These are phyloP conservation scores for Dryas octopetala DNA, from an alignment of 306 rosid genomes.

Conservation along the genomic window DNA sequence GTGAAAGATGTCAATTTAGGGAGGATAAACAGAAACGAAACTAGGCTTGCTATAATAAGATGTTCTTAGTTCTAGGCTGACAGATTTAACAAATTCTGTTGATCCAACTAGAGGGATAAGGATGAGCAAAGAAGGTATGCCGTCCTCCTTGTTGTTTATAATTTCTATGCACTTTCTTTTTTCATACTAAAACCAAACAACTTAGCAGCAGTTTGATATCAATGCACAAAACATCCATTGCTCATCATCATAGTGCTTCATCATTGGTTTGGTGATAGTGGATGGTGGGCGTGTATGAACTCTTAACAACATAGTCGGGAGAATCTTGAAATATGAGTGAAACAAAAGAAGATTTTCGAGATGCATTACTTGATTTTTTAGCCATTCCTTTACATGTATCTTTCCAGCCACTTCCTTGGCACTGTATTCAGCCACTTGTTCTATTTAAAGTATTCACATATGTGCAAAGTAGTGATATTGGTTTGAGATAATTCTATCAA, in stretches of 20 bases:
- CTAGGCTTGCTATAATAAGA: neutral
- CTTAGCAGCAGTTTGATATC: neutral
- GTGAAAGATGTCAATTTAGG: neutral
- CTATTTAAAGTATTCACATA: too few species aligned
- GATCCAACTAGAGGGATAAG: neutral
- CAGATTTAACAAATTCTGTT: neutral
- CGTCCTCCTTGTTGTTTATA: neutral
- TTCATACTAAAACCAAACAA: neutral
- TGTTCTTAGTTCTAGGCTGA: neutral
- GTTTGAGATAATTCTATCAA: too few species aligned
- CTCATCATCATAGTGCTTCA: neutral
- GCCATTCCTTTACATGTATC: too few species aligned
- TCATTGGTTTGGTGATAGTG: neutral
- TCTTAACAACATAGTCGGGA: too few species aligned
- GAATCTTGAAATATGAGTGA: too few species aligned
- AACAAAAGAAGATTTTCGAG: too few species aligned
- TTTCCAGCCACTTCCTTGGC: too few species aligned
- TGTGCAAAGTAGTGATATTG: too few species aligned
- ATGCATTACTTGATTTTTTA: too few species aligned
- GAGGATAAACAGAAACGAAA: neutral
- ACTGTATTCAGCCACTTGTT: too few species aligned
- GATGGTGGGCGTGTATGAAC: neutral
- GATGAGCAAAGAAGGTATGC: neutral
- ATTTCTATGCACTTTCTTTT: neutral
- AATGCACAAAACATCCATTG: neutral